Evolutionary conservation across 2,329 filamentous ascomycete genomes (phyloP).

Genomic region (Hymenoscyphus fructigenus): DNA sequence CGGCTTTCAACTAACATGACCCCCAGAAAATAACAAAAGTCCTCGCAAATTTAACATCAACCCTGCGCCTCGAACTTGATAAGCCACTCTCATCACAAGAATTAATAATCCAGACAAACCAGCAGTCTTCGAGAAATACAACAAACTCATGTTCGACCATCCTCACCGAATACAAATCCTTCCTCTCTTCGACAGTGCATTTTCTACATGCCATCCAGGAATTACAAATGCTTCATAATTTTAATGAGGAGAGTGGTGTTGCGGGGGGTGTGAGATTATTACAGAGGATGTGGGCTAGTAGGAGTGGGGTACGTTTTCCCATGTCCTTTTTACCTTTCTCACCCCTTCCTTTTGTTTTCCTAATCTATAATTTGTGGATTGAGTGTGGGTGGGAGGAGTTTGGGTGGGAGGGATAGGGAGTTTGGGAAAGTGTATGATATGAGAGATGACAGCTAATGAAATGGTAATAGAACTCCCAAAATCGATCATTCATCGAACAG

Average conservation of each 20-base stretch:
- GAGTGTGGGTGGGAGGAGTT: no score
- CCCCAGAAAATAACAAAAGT: constrained; percentile 11
- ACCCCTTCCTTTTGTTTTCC: neutral
- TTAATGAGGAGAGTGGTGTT: constrained; percentile 25
- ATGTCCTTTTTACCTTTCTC: neutral
- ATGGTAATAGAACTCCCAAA: constrained; percentile 31
- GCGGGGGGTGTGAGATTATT: constrained; percentile 30
- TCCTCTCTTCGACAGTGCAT: constrained; percentile 29
- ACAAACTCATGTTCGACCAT: constrained; percentile 18
- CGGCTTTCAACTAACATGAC: no score
- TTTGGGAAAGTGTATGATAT: neutral
- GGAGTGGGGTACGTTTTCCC: constrained; percentile 29
- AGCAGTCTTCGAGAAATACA: neutral
- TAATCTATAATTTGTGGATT: no score
- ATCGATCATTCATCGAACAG: constrained; percentile 38
- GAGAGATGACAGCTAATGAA: constrained; percentile 1
- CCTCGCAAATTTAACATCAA: constrained; percentile 16
- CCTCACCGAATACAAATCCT: constrained; percentile 30
- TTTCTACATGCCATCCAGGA: constrained; percentile 34
- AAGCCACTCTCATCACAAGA: constrained; percentile 18
- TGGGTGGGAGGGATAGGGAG: neutral
- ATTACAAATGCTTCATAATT: constrained; percentile 27
- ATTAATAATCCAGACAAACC: neutral
- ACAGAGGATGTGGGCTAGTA: constrained; percentile 37
- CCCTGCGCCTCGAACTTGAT: constrained; percentile 28